Percentiles rank a stretch among this genome's conserved stretches.
phyloP scores from a whole-genome alignment of 179 eudicot genomes.

The Silene noctiflora region DNA sequence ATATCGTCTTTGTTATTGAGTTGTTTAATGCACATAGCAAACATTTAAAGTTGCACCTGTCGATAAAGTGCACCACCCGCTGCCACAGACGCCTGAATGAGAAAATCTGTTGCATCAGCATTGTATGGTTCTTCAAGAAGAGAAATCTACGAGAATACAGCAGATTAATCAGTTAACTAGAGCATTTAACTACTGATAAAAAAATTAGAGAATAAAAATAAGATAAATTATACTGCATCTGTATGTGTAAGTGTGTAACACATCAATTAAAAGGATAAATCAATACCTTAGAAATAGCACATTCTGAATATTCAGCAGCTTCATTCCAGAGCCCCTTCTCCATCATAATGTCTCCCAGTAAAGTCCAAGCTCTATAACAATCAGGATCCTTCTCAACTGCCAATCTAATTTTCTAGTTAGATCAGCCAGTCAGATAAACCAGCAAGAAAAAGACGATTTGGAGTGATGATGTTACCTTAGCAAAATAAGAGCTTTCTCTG shows the following conservation, averaged over 20 bases:
- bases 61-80: constrained; percentile 57
- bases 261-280: not conserved
- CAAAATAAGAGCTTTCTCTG: constrained; percentile 49
- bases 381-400: constrained; percentile 86
- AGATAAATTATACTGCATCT: not conserved
- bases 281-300: constrained; percentile 66
- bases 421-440: constrained; percentile 13
- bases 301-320: constrained; percentile 57
- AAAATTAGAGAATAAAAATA: not conserved
- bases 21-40: not conserved
- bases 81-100: constrained; percentile 67
- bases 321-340: constrained; percentile 45
- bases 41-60: constrained; percentile 49
- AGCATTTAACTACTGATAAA: not conserved
- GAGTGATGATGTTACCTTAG: constrained; percentile 47
- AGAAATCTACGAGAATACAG: constrained; percentile 39
- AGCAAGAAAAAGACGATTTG: not conserved
- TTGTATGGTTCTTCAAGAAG: constrained; percentile 42
- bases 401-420: constrained; percentile 37
- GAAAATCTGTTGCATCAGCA: constrained; percentile 54
- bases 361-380: constrained; percentile 54
- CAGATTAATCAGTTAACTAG: constrained; percentile 17
- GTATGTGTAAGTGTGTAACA: not conserved
- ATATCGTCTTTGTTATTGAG: not conserved
- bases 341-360: constrained; percentile 64